Percentiles rank a stretch among this genome's conserved stretches.
Conservation (phyloP, 2,329 filamentous ascomycete species). For the Neopestalotiopsis sp. region DNA sequence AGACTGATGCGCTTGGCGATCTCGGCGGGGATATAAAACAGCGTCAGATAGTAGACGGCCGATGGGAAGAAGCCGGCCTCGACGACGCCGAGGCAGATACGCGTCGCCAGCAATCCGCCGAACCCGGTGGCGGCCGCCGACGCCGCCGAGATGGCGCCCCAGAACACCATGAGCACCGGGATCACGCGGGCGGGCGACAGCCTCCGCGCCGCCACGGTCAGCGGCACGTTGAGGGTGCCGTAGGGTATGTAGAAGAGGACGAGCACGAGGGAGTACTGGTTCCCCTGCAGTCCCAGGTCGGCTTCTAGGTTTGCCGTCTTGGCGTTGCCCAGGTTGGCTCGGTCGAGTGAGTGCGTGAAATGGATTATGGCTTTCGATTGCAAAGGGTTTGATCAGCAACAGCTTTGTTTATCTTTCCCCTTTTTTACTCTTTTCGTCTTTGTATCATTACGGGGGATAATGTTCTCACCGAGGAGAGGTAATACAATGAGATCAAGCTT, state of each 20-base stretch:
- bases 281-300: constrained; percentile 32
- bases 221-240: constrained; percentile 31
- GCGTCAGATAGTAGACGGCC: constrained; percentile 30
- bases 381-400: constrained; percentile 4
- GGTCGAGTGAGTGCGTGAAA: constrained; percentile 31
- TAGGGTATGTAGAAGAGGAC: constrained; percentile 40
- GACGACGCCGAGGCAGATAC: constrained; percentile 30
- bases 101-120: constrained; percentile 27
- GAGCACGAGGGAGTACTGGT: constrained; percentile 37
- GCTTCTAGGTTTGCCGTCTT: constrained; percentile 35
- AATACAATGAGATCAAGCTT: constrained; percentile 14
- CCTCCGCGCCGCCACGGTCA: constrained; percentile 29
- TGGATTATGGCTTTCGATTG: constrained; percentile 22
- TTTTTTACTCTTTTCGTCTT: too few species aligned
- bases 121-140: constrained; percentile 27
- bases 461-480: background rate
- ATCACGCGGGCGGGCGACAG: constrained; percentile 34
- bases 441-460: too few species aligned
- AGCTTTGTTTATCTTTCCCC: too few species aligned
- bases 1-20: constrained; percentile 22
- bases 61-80: constrained; percentile 34
- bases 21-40: constrained; percentile 31
- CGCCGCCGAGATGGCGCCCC: constrained; percentile 31
- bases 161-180: constrained; percentile 31
- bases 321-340: constrained; percentile 37